Evolutionary conservation across 768 basidiomycete species (phyloP), one percentile per base, ranked within the genome.

Genomic region (Candolleomyces efflorescens): DNA sequence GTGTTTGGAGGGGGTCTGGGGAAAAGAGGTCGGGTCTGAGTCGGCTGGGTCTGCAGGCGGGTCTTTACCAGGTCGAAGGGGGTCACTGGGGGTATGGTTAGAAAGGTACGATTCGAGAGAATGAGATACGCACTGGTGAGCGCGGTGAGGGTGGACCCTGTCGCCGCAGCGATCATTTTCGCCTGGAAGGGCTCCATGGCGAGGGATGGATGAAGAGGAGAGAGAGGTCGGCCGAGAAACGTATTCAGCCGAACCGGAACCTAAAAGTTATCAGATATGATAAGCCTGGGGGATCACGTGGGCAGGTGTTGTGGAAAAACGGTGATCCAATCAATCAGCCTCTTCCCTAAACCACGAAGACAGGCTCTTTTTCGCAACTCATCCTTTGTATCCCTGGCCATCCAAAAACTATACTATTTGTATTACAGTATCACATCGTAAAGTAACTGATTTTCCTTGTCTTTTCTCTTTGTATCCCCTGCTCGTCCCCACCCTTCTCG

Each of bases 41-140:
- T 75, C n/a, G 87, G 87, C 69, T 91, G 94, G 0, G 97, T 98
- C 71, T 99, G 97, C 17, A 99, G 76, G 26, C 97, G 85, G 12
- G 96, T 98, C 72, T 98, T 98, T 63, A 98, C 82, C 55, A 99
- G 94, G 73, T 99, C 97, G 70, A 99, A 99, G 3, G 97, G 97
- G 2, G 96, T 98, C 97, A 99, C 96, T 98, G 68, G 10, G 57
- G 57, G 32, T 32, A 54, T 43, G n/a, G 38, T 63, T 59, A 36
- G 64, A 55, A 26, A 54, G 23, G 49, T 20, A 36, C 54, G 23
- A 45, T 11, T 10, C 13, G 5, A 52, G 17, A 24, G 18, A 53
- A 26, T 24, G 47, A 20, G 12, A 10, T 4, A 73, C 84, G 39
- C 67, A 90, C 92, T 94, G 6, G 92, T 92, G 38, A 94, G 72